Evolutionary conservation across 2,329 filamentous ascomycete genomes (phyloP), one percentile per base, ranked within the genome.

Genomic region (Diplodia sapinea): DNA sequence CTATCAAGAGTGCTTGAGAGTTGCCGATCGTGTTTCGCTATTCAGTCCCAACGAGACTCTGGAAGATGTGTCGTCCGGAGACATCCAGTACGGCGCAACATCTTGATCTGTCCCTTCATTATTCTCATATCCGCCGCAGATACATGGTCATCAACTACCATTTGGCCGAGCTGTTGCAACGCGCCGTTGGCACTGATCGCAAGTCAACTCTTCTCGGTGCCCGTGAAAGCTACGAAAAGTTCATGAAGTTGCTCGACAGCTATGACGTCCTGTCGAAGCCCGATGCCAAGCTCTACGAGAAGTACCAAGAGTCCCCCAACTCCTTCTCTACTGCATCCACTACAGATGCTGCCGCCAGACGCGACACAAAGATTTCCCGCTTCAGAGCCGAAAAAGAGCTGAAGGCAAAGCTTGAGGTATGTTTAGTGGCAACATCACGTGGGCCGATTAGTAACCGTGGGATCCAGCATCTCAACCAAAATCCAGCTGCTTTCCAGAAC

Each of bases 41-140:
- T 98, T 98, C 85, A 97, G 93, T 72, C 85, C 89, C 43, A 99
- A 99, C 79, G 95, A 99, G 79, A 86, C 87, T 0, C 80, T 94
- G 49, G 95, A 99, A 70, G 95, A 99, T 80, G 82, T 97, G 38
- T 84, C 91, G 15, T 96, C 94, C 1, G 85, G 86, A n/a, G 90
- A 96, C 74, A 81, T 99, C 38, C 92, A 93, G 80, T 96, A 82
- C 69, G 79, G 11, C 72, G 56, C 75, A 78, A 69, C 78, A 68
- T 43, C 55, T 61, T 74, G 77, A 69, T 78, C 68, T 33, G 55
- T 38, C 20, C 59, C 67, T 36, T 69, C 47, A 36, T 17, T 64
- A 57, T 47, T 70, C 71, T 68, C 61, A 72, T 63, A 29, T 26
- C 12, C 40, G 9, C 13, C 20, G 38, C 62, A 89, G 87, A 74